Evolutionary conservation across 352 stramenopile species (phyloP).

Genomic region (Halophytophthora batemanensis): DNA sequence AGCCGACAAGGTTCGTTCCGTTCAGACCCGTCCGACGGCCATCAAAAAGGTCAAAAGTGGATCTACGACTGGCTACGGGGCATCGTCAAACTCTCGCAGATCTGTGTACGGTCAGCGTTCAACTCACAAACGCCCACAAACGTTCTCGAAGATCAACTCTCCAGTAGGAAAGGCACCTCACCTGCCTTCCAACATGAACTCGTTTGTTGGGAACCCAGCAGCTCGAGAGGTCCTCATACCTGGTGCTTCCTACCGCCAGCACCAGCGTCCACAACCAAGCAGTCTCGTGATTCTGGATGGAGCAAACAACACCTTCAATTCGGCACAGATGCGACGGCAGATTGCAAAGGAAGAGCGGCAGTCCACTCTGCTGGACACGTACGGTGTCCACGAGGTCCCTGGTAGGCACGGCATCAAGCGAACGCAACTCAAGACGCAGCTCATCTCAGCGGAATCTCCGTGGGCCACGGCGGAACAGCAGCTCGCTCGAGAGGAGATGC

Average conservation of each 20-base stretch:
- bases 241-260: slow-evolving; percentile 4
- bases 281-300: slow-evolving; percentile 48
- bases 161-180: slow-evolving; percentile 42
- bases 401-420: slow-evolving; percentile 46
- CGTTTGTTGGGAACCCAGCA: slow-evolving; percentile 6
- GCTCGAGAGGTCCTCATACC: background rate
- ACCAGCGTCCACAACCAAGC: slow-evolving; percentile 24
- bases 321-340: slow-evolving; percentile 20
- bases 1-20: slow-evolving; percentile 6
- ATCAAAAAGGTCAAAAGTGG: slow-evolving; percentile 32
- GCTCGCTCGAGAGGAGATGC: slow-evolving; percentile 22
- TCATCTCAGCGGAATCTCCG: slow-evolving; percentile 33
- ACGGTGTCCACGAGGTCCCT: slow-evolving; percentile 33
- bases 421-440: slow-evolving; percentile 49
- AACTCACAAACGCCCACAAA: slow-evolving; percentile 7
- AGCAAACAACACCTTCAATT: background rate
- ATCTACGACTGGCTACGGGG: slow-evolving; percentile 8
- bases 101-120: slow-evolving; percentile 8
- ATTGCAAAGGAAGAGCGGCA: slow-evolving; percentile 53
- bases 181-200: slow-evolving; percentile 29
- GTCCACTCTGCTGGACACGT: slow-evolving; percentile 61
- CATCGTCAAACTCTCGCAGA: slow-evolving; percentile 7
- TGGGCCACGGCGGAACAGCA: slow-evolving; percentile 35
- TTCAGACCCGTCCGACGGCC: slow-evolving; percentile 5
- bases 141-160: slow-evolving; percentile 43